A percentile compares a stretch with the other conserved stretches of the same genome.
Evolutionary conservation across 176 grass and related monocot species (phyloP).

Genomic region (Miscanthus lutarioriparius): DNA sequence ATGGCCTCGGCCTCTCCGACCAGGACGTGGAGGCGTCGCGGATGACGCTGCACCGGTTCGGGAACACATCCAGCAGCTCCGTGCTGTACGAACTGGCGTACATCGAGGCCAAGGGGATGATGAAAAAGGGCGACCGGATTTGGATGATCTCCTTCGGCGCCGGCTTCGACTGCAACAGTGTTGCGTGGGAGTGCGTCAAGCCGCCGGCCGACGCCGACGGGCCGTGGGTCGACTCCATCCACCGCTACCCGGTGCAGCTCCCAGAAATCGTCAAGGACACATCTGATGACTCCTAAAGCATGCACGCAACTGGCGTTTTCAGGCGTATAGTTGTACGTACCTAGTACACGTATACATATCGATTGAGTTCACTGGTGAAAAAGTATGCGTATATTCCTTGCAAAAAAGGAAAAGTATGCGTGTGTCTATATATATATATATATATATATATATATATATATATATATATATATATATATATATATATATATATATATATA

Average conservation of each 20-base stretch:
- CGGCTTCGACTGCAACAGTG: slow-evolving; percentile 23
- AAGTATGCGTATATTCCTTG: background rate
- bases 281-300: background rate
- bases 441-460: too few species aligned
- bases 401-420: too few species aligned
- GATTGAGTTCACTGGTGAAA: background rate
- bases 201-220: background rate
- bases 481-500: too few species aligned
- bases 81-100: slow-evolving; percentile 25
- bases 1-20: slow-evolving; percentile 14
- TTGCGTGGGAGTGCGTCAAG: slow-evolving; percentile 21
- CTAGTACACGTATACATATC: too few species aligned
- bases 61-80: slow-evolving; percentile 36
- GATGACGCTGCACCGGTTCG: slow-evolving; percentile 43
- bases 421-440: too few species aligned
- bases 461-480: too few species aligned
- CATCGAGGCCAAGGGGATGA: slow-evolving; percentile 25
- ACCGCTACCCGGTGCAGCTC: slow-evolving; percentile 32
- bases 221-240: slow-evolving; percentile 10
- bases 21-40: slow-evolving; percentile 27
- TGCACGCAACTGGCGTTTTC: too few species aligned
- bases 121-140: slow-evolving; percentile 26
- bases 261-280: slow-evolving; percentile 3
- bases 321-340: too few species aligned
- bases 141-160: slow-evolving; percentile 35